These are phyloP conservation scores for Alternaria incomplexa DNA, from an alignment of 2,329 filamentous ascomycete genomes.

Conservation along the genomic window DNA sequence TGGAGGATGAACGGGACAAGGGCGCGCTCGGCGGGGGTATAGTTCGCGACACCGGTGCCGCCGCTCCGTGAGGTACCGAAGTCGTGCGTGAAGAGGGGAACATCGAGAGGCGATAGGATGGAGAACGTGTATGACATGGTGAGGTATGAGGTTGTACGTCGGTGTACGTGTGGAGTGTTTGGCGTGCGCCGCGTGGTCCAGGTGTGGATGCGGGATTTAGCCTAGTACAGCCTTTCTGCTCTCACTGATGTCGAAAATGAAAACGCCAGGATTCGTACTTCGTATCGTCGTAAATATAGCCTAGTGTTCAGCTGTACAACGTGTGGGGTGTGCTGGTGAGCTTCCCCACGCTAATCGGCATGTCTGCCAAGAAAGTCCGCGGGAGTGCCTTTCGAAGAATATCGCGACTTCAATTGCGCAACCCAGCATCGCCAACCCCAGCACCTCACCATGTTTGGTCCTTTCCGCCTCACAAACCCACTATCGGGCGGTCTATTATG, in stretches of 20 bases:
- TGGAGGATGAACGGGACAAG: conserved; percentile 98
- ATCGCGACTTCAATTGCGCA: conserved; percentile 18
- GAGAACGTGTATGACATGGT: conserved; percentile 98
- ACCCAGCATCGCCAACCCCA: conserved; percentile 14
- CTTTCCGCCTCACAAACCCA: conserved; percentile 49
- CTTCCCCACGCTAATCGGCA: conserved; percentile 34
- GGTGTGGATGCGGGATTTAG: background rate
- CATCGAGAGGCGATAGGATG: conserved; percentile 94
- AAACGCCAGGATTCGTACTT: background rate
- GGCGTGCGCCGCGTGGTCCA: background rate
- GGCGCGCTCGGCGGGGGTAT: conserved; percentile 85
- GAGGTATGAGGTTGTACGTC: background rate
- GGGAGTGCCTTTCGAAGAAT: conserved; percentile 35
- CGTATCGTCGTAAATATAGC: background rate
- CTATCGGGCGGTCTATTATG: conserved; percentile 49
- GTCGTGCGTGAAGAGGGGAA: conserved; percentile 94
- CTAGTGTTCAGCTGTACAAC: background rate
- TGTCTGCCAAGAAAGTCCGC: conserved; percentile 40
- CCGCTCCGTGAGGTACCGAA: conserved; percentile 97
- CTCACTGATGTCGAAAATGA: background rate
- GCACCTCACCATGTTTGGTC: conserved; percentile 46
- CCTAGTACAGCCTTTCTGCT: background rate
- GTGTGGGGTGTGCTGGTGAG: conserved; percentile 10
- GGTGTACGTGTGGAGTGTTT: background rate
- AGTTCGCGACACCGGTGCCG: conserved; percentile 89